A percentile compares a stretch with the other conserved stretches of the same genome.
Conservation (phyloP, 352 stramenopile species). For the Phytophthora pisi region DNA sequence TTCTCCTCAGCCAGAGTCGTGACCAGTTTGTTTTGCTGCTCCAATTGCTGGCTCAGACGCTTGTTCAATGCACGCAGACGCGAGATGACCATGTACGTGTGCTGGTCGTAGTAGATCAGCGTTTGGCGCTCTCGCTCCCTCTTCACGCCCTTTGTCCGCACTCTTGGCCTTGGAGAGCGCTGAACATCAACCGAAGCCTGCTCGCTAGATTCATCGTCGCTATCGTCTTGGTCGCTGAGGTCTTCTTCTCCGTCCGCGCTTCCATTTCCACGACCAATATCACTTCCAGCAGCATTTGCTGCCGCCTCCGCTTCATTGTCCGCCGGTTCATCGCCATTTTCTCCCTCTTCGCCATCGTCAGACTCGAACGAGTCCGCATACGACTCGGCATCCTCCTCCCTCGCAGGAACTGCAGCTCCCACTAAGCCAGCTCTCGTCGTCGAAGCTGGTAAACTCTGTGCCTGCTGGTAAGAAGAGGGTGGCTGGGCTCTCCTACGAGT, state of each 20-base stretch:
- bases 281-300: neutral
- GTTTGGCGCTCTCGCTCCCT: conserved; percentile 25
- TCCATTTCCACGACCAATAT: conserved; percentile 5
- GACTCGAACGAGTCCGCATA: conserved; percentile 50
- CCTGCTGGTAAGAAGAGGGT: conserved; percentile 51
- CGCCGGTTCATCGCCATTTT: conserved; percentile 1
- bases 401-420: neutral
- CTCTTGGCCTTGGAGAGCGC: neutral
- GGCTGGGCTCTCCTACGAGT: neutral
- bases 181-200: neutral
- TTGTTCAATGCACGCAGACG: conserved; percentile 59
- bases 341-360: conserved; percentile 9
- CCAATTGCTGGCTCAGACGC: conserved; percentile 45
- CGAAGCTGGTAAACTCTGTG: conserved; percentile 25
- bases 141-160: conserved; percentile 9
- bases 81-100: conserved; percentile 60
- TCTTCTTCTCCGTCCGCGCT: neutral
- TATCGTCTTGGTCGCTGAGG: conserved; percentile 2
- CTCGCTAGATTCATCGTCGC: neutral
- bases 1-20: conserved; percentile 55
- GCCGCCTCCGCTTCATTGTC: neutral
- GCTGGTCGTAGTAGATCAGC: conserved; percentile 53
- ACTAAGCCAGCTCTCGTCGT: neutral
- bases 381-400: conserved; percentile 30
- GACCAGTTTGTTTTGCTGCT: conserved; percentile 61